Percentiles rank a stretch among this genome's conserved stretches.
These are phyloP conservation scores for Diaporthe sp. DNA, from an alignment of 2,329 filamentous ascomycete species.

Conservation along the genomic window DNA sequence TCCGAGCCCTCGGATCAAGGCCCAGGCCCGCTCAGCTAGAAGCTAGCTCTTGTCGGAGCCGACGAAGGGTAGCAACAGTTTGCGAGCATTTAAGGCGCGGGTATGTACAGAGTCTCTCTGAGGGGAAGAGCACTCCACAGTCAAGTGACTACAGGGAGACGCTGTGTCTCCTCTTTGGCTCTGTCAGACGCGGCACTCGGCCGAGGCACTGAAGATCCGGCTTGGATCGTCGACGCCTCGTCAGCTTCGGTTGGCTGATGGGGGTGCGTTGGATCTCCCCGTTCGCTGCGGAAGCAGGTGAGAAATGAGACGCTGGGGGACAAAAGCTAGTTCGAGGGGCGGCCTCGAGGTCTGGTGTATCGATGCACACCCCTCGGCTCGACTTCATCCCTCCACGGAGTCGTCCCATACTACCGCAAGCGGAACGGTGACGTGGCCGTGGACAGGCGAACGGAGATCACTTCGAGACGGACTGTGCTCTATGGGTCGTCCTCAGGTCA, in stretches of 20 bases:
- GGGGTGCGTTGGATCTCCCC: background rate
- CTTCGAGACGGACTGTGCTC: background rate
- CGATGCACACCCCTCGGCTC: slow-evolving; percentile 11
- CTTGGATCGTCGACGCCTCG: slow-evolving; percentile 10
- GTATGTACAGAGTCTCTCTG: background rate
- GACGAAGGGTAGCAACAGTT: background rate
- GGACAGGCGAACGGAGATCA: background rate
- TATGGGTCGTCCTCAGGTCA: background rate
- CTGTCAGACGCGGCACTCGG: slow-evolving; percentile 15
- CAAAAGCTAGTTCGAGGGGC: slow-evolving; percentile 4
- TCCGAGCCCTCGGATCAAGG: slow-evolving; percentile 2
- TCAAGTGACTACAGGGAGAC: slow-evolving; percentile 34
- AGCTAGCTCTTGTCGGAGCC: background rate
- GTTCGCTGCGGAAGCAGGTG: slow-evolving; percentile 16
- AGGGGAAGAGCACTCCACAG: background rate
- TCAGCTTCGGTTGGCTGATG: background rate
- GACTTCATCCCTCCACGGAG: background rate
- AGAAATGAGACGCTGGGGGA: slow-evolving; percentile 27
- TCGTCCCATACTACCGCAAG: background rate
- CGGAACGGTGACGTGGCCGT: slow-evolving; percentile 12
- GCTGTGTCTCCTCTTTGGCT: slow-evolving; percentile 12
- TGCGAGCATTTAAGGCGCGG: background rate
- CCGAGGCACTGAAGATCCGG: slow-evolving; percentile 3
- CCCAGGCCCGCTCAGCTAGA: background rate
- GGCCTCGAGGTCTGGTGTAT: background rate